A percentile compares a stretch with the other conserved stretches of the same genome.
Conservation (phyloP, 2,329 filamentous ascomycete genomes). For the Apiospora kogelbergensis region DNA sequence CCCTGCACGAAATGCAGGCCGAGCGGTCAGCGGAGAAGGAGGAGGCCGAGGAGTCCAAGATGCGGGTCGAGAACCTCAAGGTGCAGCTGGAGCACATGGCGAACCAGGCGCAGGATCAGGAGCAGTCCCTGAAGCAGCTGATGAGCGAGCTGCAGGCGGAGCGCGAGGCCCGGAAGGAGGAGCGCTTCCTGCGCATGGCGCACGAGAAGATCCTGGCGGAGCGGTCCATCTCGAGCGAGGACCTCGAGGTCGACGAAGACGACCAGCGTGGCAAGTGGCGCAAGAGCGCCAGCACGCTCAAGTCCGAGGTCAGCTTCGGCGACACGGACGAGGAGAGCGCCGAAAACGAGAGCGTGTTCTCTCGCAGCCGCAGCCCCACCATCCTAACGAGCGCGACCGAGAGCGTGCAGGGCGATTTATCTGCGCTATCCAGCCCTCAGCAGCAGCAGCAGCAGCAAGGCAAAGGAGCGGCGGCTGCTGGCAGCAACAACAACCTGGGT, state of each 20-base stretch:
- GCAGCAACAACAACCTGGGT: constrained; percentile 11
- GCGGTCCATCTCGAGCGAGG: constrained; percentile 49
- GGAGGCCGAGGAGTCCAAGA: constrained; percentile 56
- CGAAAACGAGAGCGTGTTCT: constrained; percentile 58
- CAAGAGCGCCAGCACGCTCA: constrained; percentile 42
- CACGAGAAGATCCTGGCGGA: constrained; percentile 33
- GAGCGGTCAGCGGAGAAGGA: constrained; percentile 56
- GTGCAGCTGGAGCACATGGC: constrained; percentile 62
- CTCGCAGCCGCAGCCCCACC: constrained; percentile 58
- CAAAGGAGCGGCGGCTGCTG: background rate
- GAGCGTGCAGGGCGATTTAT: constrained; percentile 14
- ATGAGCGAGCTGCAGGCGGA: constrained; percentile 52
- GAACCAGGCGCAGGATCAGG: constrained; percentile 51
- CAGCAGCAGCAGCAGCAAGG: constrained; percentile 16
- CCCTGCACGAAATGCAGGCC: constrained; percentile 50
- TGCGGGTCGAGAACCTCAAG: constrained; percentile 53
- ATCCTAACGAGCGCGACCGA: constrained; percentile 37
- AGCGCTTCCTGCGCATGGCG: constrained; percentile 25
- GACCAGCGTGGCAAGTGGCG: constrained; percentile 48
- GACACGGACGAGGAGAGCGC: constrained; percentile 54
- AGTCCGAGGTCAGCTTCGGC: constrained; percentile 40
- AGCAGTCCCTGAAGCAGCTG: constrained; percentile 49
- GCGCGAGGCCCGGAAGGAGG: constrained; percentile 44
- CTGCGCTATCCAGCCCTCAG: background rate
- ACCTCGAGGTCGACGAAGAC: constrained; percentile 54